These are phyloP conservation scores for Candida parachauliodes DNA, from an alignment of 805 yeast genomes.

Conservation along the genomic window DNA sequence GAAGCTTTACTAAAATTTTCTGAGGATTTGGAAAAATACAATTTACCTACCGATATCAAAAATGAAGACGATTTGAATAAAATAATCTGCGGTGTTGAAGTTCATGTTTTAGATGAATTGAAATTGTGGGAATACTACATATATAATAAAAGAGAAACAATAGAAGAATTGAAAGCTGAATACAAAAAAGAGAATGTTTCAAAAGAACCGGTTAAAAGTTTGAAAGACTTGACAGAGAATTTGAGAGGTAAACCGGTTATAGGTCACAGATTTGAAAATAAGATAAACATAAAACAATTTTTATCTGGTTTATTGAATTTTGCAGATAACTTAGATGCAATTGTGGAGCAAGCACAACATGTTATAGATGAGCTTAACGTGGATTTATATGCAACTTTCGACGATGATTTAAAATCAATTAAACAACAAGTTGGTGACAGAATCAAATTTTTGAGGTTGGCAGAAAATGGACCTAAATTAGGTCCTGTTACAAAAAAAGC, in stretches of 20 bases:
- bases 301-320: constrained; percentile 45
- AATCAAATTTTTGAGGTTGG: constrained; percentile 72
- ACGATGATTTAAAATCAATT: constrained; percentile 65
- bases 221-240: constrained; percentile 46
- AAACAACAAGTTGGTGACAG: constrained; percentile 71
- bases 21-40: constrained; percentile 47
- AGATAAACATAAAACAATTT: constrained; percentile 47
- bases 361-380: constrained; percentile 77
- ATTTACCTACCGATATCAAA: constrained; percentile 57
- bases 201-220: constrained; percentile 43
- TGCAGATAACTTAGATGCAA: constrained; percentile 21
- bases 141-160: constrained; percentile 48
- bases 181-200: constrained; percentile 27
- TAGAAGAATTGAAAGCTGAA: constrained; percentile 32
- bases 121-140: constrained; percentile 89
- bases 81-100: constrained; percentile 65
- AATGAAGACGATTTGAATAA: constrained; percentile 51
- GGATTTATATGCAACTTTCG: constrained; percentile 68
- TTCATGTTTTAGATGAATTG: constrained; percentile 62
- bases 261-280: constrained; percentile 48
- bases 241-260: constrained; percentile 43
- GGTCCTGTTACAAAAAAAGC: constrained; percentile 51
- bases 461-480: constrained; percentile 73
- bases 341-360: constrained; percentile 36
- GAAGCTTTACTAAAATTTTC: constrained; percentile 64